Evolutionary conservation across 2,329 filamentous ascomycete genomes (phyloP).

Genomic region (Alternaria hordeiaustralica): DNA sequence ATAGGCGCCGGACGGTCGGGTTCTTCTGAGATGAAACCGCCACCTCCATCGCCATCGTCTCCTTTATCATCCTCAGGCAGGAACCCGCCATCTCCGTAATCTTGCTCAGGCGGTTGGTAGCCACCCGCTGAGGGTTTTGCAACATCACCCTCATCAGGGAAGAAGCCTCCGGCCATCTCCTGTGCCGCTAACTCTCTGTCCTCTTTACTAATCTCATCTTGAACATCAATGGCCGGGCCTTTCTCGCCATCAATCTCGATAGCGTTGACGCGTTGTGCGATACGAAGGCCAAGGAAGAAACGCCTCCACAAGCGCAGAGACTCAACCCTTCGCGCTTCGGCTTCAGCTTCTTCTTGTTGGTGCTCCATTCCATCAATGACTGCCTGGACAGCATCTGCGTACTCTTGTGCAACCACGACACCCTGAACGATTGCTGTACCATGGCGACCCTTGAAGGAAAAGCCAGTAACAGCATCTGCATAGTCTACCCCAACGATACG

Average conservation of each 20-base stretch:
- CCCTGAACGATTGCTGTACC: slow-evolving; percentile 85
- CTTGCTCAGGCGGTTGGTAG: slow-evolving; percentile 14
- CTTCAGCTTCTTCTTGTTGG: slow-evolving; percentile 67
- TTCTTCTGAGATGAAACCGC: slow-evolving; percentile 30
- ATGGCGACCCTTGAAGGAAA: slow-evolving; percentile 82
- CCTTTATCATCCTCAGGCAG: slow-evolving; percentile 2
- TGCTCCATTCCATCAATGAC: slow-evolving; percentile 73
- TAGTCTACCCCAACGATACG: slow-evolving; percentile 81
- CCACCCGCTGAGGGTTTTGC: slow-evolving; percentile 27
- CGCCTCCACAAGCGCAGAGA: slow-evolving; percentile 65
- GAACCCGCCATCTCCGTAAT: slow-evolving; percentile 29
- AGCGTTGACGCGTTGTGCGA: slow-evolving; percentile 74
- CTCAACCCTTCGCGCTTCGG: slow-evolving; percentile 59
- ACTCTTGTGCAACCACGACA: slow-evolving; percentile 75
- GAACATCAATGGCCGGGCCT: slow-evolving; percentile 34
- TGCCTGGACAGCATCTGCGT: slow-evolving; percentile 72
- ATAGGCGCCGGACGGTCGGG: slow-evolving; percentile 8
- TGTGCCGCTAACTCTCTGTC: slow-evolving; percentile 36
- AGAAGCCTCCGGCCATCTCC: slow-evolving; percentile 49
- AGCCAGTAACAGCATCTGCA: slow-evolving; percentile 88
- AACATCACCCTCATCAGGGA: slow-evolving; percentile 58
- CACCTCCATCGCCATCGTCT: slow-evolving; percentile 10
- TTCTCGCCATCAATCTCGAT: slow-evolving; percentile 47
- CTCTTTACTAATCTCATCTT: slow-evolving; percentile 38
- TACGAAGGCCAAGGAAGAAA: slow-evolving; percentile 67